A percentile compares a stretch with the other conserved stretches of the same genome.
Evolutionary conservation across 305 asterid species (phyloP).

Genomic region (Striga hermonthica): DNA sequence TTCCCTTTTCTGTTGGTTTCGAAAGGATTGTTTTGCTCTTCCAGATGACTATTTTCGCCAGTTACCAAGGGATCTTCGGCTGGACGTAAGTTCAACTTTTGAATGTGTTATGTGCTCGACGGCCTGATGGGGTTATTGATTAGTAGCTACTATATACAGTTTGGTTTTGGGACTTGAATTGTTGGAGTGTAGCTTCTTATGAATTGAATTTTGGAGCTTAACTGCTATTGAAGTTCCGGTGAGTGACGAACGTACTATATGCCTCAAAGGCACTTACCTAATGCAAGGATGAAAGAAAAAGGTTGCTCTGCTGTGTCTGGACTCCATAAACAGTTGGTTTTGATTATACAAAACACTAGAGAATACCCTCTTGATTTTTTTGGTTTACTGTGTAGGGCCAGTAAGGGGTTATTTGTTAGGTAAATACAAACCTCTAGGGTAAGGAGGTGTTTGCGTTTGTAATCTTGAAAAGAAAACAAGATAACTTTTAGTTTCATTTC

Average conservation of each 20-base stretch:
- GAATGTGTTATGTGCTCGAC: background rate
- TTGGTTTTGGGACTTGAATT: too few relatives aligned
- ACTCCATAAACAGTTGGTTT: too few relatives aligned
- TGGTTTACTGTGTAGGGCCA: too few relatives aligned
- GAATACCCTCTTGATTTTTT: too few relatives aligned
- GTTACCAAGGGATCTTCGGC: slow-evolving; percentile 85
- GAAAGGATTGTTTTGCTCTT: slow-evolving; percentile 71
- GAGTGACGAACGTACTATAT: background rate
- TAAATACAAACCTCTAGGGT: too few relatives aligned
- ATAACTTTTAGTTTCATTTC: too few relatives aligned
- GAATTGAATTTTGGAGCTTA: slow-evolving; percentile 11
- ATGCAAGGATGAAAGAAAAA: too few relatives aligned
- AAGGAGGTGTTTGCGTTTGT: background rate
- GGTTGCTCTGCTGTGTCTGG: too few relatives aligned
- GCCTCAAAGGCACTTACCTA: too few relatives aligned
- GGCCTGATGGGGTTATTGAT: background rate
- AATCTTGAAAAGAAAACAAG: background rate
- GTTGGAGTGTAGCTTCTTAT: background rate
- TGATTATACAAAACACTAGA: too few relatives aligned
- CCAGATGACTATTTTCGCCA: slow-evolving; percentile 68
- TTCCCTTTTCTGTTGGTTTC: slow-evolving; percentile 14
- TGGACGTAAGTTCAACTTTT: slow-evolving; percentile 56
- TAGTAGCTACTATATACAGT: background rate
- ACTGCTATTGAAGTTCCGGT: background rate
- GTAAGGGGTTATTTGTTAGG: too few relatives aligned